phyloP scores from a whole-genome alignment of 352 stramenopile species.

The Globisporangium canariense region DNA sequence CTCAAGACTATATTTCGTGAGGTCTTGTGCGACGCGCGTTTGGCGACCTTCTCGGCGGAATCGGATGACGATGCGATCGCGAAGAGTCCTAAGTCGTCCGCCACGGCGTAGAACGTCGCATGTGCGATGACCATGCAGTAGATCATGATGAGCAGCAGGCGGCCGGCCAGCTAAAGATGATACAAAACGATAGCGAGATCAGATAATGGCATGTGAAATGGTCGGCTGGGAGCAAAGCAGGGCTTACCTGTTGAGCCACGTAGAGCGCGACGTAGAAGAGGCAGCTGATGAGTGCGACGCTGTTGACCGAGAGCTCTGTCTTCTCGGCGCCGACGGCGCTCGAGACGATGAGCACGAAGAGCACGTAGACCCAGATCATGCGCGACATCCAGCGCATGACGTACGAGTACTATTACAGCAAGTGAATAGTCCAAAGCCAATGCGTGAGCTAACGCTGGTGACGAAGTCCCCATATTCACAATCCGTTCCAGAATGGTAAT shows the following conservation, averaged over 20 bases:
- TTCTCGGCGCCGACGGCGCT: slow-evolving; percentile 19
- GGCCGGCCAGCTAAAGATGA: slow-evolving; percentile 8
- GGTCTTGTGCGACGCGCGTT: slow-evolving; percentile 10
- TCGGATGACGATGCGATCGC: slow-evolving; percentile 9
- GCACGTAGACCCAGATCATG: slow-evolving; percentile 23
- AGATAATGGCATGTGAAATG: no score
- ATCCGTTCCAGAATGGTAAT: no score
- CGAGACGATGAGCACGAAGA: slow-evolving; percentile 25
- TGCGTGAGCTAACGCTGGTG: background rate
- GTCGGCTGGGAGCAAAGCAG: no score
- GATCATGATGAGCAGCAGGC: slow-evolving; percentile 21
- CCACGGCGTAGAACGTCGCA: slow-evolving; percentile 24
- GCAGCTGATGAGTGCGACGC: slow-evolving; percentile 18
- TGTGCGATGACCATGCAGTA: slow-evolving; percentile 24
- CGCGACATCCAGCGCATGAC: slow-evolving; percentile 20
- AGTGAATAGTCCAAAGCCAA: no score
- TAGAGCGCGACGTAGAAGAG: slow-evolving; percentile 23
- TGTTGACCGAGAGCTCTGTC: slow-evolving; percentile 20
- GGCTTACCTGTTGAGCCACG: slow-evolving; percentile 15
- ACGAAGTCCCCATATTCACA: background rate
- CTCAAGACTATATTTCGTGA: slow-evolving; percentile 17
- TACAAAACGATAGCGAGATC: no score
- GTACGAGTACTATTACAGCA: slow-evolving; percentile 17
- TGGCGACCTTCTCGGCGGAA: background rate
- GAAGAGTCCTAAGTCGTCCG: slow-evolving; percentile 26